Evolutionary conservation across 1,284 basidiomycete genomes (phyloP), one percentile per base, ranked within the genome.

Genomic region (Mycena sp.): DNA sequence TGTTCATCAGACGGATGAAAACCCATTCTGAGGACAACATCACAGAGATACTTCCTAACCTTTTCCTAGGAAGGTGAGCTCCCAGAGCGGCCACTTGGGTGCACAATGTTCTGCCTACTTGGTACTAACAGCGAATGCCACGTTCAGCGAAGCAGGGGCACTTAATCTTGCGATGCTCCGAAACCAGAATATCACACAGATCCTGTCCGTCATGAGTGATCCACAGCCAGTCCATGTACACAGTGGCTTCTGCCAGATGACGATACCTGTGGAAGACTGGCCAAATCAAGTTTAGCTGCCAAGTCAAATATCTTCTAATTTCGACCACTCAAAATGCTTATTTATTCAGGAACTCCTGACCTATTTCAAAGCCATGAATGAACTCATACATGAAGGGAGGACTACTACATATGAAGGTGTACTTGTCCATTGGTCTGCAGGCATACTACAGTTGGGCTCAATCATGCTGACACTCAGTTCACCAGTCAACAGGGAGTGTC

Each of bases 351-450:
- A 64, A 30, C 23, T 60, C 1, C 6, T 64, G 2, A 49, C 52
- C 1, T 30, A 59, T 45, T 60, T 64, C 46, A 32, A 37, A 3
- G 16, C 16, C 7, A 41, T 57, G 11, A 64, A 59, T 16, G 28
- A 45, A 11, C 59, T 64, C 30, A 59, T 64, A 6, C 50, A 64
- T 35, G 38, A 49, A 14, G 62, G 44, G 12, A 56, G 62, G 4
- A 14, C 14, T 1, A 53, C 19, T 10, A 21, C 41, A 0, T 17
- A 38, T 9, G 52, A 50, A 23, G 52, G 57, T 6, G 62, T 60
- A 4, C 62, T 64, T 5, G 62, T 64, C 7, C 62, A 64, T 38
- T 64, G 62, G 62, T 64, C 17, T n/a, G n/a, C n/a, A n/a, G n/a
- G n/a, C n/a, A n/a, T n/a, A n/a, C n/a, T n/a, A n/a, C n/a, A n/a